Evolutionary conservation across 139 green algal species (phyloP).

Genomic region (Limnomonas spitsbergensis): DNA sequence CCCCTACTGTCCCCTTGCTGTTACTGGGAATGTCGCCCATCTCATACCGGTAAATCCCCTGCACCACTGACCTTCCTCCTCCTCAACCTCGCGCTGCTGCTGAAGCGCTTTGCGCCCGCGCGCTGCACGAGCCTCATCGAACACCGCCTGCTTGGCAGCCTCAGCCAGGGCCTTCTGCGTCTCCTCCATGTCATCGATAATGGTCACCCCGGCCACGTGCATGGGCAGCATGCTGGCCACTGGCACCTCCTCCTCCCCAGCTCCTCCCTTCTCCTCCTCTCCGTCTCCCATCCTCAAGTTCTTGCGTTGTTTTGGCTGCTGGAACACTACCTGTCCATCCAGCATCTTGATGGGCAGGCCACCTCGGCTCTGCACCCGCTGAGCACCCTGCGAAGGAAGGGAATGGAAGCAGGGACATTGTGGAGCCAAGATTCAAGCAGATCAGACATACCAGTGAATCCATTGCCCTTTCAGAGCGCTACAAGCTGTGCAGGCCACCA

Average conservation of each 20-base stretch:
- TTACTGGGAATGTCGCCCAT: too few species aligned
- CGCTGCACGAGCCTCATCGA: constrained; percentile 11
- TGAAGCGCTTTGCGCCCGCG: not conserved
- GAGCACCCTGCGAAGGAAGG: not conserved
- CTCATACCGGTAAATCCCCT: too few species aligned
- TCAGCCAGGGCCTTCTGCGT: constrained; percentile 21
- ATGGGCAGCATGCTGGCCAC: not conserved
- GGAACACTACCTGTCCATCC: constrained; percentile 11
- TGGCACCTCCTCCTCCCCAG: not conserved
- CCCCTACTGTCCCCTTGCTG: too few species aligned
- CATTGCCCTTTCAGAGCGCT: not conserved
- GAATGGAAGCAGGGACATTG: too few species aligned
- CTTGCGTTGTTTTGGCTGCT: constrained; percentile 1
- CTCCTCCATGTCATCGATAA: constrained; percentile 50
- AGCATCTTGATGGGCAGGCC: constrained; percentile 12
- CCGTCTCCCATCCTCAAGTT: not conserved
- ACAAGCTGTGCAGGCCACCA: too few species aligned
- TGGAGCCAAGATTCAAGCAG: not conserved
- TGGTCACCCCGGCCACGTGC: constrained; percentile 46
- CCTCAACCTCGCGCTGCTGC: not conserved
- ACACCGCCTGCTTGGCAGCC: constrained; percentile 20
- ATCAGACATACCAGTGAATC: not conserved
- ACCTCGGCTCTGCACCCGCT: too few species aligned
- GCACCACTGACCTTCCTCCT: constrained; percentile 10
- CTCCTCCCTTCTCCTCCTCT: not conserved